These are phyloP conservation scores for Leccinum subrobustum DNA, from an alignment of 1,284 basidiomycete species.

Conservation along the genomic window DNA sequence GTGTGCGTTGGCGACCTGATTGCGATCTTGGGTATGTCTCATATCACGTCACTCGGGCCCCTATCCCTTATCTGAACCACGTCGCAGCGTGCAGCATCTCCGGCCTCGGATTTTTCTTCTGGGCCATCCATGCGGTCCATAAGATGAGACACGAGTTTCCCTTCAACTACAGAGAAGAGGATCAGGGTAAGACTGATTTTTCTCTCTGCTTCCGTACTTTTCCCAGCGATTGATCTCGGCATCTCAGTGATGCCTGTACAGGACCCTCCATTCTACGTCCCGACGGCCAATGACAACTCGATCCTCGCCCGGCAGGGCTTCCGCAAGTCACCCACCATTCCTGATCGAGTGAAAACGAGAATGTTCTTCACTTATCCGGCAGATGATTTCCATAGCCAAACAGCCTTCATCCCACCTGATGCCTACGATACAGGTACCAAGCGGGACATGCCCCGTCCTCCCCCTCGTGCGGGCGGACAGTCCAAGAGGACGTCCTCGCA, in stretches of 20 bases:
- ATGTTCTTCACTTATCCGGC: constrained; percentile 1
- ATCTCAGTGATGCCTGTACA: constrained; percentile 2
- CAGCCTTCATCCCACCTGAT: neutral
- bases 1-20: constrained; percentile 29
- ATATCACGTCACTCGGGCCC: neutral
- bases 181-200: neutral
- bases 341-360: constrained; percentile 8
- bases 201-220: neutral
- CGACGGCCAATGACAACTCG: constrained; percentile 2
- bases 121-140: constrained; percentile 21
- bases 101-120: constrained; percentile 20
- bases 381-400: neutral
- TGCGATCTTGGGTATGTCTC: constrained; percentile 21
- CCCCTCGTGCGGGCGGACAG: constrained; percentile 1
- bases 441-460: neutral
- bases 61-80: neutral
- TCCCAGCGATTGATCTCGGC: neutral
- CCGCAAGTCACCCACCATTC: constrained; percentile 2
- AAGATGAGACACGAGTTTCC: constrained; percentile 20
- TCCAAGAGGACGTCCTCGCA: neutral
- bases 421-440: neutral
- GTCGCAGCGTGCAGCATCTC: constrained; percentile 18
- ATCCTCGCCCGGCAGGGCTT: constrained; percentile 4
- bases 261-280: constrained; percentile 3
- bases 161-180: constrained; percentile 3